Conservation (phyloP, 768 basidiomycete species). For the Kwoniella mangroviensis region DNA sequence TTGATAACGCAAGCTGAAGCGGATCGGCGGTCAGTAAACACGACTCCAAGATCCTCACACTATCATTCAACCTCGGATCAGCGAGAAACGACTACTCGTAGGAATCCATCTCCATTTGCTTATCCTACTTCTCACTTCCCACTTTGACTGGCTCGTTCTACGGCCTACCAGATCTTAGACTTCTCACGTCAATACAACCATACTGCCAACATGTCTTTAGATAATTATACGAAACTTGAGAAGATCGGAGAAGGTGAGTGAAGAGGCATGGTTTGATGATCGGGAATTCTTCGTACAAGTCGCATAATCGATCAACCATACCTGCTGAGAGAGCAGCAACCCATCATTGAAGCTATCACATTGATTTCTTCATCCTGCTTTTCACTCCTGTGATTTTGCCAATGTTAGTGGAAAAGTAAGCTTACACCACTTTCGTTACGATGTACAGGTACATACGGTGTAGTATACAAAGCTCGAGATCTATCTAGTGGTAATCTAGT, state of each 20-base stretch:
- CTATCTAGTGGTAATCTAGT: conserved; percentile 78
- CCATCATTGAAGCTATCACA: too few species aligned
- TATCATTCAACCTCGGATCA: not conserved
- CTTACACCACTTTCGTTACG: not conserved
- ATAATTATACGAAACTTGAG: conserved; percentile 94
- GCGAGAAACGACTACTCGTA: not conserved
- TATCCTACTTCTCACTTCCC: not conserved
- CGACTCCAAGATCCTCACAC: not conserved
- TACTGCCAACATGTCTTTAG: conserved; percentile 48
- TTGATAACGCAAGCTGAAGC: too few species aligned
- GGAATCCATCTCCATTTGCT: too few species aligned
- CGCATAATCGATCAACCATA: too few species aligned
- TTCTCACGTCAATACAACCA: not conserved
- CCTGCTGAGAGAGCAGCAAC: too few species aligned
- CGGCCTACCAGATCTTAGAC: not conserved
- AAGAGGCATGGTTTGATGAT: too few species aligned
- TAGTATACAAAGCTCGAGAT: conserved; percentile 96
- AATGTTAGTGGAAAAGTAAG: not conserved
- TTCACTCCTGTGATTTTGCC: too few species aligned
- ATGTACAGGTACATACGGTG: conserved; percentile 86
- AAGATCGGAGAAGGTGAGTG: conserved; percentile 86
- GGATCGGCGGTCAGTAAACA: too few species aligned
- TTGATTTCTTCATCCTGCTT: too few species aligned
- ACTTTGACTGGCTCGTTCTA: not conserved
- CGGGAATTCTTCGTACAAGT: too few species aligned